Conservation (phyloP, 2,329 filamentous ascomycete genomes). For the Diaporthe ampelina region DNA sequence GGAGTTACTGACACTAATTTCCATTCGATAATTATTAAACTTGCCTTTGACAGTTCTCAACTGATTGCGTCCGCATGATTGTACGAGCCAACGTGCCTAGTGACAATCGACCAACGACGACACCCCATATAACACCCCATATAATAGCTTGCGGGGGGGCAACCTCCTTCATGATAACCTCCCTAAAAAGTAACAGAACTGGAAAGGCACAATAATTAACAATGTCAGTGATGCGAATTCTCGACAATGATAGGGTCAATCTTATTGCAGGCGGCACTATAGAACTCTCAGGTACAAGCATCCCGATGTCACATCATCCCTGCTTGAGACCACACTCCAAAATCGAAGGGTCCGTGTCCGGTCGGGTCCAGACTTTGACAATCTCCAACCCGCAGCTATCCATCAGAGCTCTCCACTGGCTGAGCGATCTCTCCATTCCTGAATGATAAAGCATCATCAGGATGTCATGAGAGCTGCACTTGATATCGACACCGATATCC, state of each 20-base stretch:
- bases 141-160: too few species aligned
- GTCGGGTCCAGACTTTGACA: slow-evolving; percentile 16
- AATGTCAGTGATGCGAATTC: too few species aligned
- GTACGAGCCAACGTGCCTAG: too few species aligned
- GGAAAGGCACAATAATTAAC: too few species aligned
- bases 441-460: slow-evolving; percentile 20
- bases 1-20: too few species aligned
- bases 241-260: not conserved
- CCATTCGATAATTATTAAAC: too few species aligned
- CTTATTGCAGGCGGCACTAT: not conserved
- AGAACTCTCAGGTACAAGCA: not conserved
- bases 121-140: too few species aligned
- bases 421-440: slow-evolving; percentile 17
- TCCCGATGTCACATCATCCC: not conserved
- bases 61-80: too few species aligned
- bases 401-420: slow-evolving; percentile 1
- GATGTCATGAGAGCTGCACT: slow-evolving; percentile 8
- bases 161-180: too few species aligned
- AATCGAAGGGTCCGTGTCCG: slow-evolving; percentile 7
- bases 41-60: too few species aligned
- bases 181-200: not conserved
- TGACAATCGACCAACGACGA: too few species aligned
- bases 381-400: slow-evolving; percentile 12
- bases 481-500: slow-evolving; percentile 3
- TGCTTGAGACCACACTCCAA: not conserved